These are phyloP conservation scores for Vigna reflexopilosa DNA, from an alignment of 306 rosid species.

Conservation along the genomic window DNA sequence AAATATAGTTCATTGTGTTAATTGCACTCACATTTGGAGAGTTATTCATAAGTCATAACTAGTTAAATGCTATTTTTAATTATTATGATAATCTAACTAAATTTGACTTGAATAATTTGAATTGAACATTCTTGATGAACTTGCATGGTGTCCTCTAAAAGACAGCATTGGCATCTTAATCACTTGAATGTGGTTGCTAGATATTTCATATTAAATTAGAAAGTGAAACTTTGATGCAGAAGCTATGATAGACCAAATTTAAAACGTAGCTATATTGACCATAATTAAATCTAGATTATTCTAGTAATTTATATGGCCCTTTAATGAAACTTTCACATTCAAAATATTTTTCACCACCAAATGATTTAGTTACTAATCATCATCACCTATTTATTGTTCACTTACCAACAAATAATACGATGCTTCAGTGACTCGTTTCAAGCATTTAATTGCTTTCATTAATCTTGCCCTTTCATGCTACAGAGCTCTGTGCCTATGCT, in stretches of 20 bases:
- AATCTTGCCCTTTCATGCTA: slow-evolving; percentile 8
- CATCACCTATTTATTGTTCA: slow-evolving; percentile 37
- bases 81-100: slow-evolving; percentile 8
- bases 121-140: slow-evolving; percentile 11
- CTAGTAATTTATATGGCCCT: slow-evolving; percentile 14
- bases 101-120: slow-evolving; percentile 29
- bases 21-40: slow-evolving; percentile 30
- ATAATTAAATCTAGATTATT: slow-evolving; percentile 30
- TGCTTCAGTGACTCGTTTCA: slow-evolving; percentile 26
- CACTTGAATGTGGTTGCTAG: slow-evolving; percentile 25
- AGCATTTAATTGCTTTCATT: slow-evolving; percentile 35
- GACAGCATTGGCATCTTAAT: slow-evolving; percentile 30
- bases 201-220: slow-evolving; percentile 37
- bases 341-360: background rate
- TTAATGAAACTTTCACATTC: slow-evolving; percentile 44
- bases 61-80: slow-evolving; percentile 27
- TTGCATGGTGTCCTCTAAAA: slow-evolving; percentile 10
- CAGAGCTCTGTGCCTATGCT: slow-evolving; percentile 32
- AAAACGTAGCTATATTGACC: slow-evolving; percentile 16
- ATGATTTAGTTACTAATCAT: slow-evolving; percentile 37
- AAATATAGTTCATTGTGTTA: slow-evolving; percentile 7
- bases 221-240: slow-evolving; percentile 1
- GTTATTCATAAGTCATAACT: background rate
- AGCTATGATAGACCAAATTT: slow-evolving; percentile 21
- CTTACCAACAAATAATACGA: background rate